Conservation (phyloP, 192 early-diverging fungal species). For the Dissophora ornata region DNA sequence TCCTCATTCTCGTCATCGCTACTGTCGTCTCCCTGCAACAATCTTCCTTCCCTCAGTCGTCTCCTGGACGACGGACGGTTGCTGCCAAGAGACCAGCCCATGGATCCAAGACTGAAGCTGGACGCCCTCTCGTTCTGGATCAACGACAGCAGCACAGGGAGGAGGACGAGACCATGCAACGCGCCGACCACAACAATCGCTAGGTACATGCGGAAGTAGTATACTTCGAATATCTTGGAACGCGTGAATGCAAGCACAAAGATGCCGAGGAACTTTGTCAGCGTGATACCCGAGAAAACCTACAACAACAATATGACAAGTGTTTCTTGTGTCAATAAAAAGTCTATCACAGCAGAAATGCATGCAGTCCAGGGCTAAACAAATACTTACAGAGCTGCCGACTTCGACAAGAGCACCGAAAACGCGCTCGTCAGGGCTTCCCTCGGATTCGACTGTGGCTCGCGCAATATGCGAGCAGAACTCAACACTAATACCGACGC, state of each 20-base stretch:
- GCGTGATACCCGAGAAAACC: conserved; percentile 73
- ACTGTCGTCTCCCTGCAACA: conserved; percentile 33
- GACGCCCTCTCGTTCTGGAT: conserved; percentile 31
- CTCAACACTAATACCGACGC: conserved; percentile 75
- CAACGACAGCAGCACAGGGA: conserved; percentile 69
- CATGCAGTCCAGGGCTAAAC: too few relatives aligned
- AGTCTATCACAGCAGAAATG: too few relatives aligned
- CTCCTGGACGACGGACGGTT: conserved; percentile 11
- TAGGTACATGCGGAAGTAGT: conserved; percentile 77
- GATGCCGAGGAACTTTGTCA: conserved; percentile 76
- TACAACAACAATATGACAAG: too few relatives aligned
- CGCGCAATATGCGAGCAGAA: conserved; percentile 75
- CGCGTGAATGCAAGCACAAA: conserved; percentile 72
- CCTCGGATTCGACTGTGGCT: conserved; percentile 61
- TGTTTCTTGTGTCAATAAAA: too few relatives aligned
- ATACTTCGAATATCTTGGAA: conserved; percentile 76
- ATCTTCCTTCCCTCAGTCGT: conserved; percentile 36
- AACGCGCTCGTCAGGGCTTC: conserved; percentile 58
- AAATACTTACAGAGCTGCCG: conserved; percentile 70
- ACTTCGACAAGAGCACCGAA: conserved; percentile 63
- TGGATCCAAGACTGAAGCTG: conserved; percentile 31
- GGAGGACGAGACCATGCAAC: conserved; percentile 66
- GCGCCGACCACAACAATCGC: conserved; percentile 70
- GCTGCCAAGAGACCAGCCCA: conserved; percentile 31
- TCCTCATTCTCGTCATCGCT: conserved; percentile 46